These are phyloP conservation scores for Chlorokybus atmophyticus DNA, from an alignment of 139 green algal species.

Conservation along the genomic window DNA sequence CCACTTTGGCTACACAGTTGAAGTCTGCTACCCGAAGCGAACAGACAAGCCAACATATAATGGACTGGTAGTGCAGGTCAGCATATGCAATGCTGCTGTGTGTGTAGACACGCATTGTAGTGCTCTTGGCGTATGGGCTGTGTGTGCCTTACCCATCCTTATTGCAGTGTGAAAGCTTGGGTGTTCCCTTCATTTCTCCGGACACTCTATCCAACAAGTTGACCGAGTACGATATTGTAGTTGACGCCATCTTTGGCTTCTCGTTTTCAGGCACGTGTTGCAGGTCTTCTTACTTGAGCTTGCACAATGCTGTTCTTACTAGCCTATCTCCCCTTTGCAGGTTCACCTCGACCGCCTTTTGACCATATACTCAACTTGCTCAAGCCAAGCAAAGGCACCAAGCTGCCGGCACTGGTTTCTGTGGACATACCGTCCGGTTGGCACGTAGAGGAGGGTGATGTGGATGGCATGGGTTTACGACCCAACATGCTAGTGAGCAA, in stretches of 20 bases:
- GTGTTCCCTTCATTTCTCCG: conserved; percentile 47
- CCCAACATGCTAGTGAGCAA: conserved; percentile 83
- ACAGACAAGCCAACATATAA: conserved; percentile 76
- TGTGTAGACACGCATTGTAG: conserved; percentile 4
- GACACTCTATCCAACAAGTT: conserved; percentile 36
- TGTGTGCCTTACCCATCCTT: no score
- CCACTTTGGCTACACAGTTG: conserved; percentile 73
- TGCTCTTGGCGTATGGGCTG: no score
- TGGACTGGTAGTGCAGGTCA: conserved; percentile 50
- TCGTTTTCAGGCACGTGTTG: conserved; percentile 51
- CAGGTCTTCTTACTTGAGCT: not conserved
- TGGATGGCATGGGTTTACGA: conserved; percentile 28
- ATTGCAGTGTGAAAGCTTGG: conserved; percentile 33
- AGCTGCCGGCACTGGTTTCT: conserved; percentile 15
- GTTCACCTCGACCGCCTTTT: conserved; percentile 71
- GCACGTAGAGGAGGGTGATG: conserved; percentile 62
- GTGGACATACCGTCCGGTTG: conserved; percentile 69
- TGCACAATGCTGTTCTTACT: not conserved
- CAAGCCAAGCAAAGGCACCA: not conserved
- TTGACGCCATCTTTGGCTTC: conserved; percentile 97
- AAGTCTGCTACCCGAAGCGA: conserved; percentile 68
- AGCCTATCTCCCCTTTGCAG: conserved; percentile 18
- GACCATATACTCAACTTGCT: conserved; percentile 59
- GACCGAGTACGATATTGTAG: conserved; percentile 48
- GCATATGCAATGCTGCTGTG: conserved; percentile 34